Base-by-base conservation (phyloP, 2,329 filamentous ascomycete species). In the Tolypocladium album region DNA sequence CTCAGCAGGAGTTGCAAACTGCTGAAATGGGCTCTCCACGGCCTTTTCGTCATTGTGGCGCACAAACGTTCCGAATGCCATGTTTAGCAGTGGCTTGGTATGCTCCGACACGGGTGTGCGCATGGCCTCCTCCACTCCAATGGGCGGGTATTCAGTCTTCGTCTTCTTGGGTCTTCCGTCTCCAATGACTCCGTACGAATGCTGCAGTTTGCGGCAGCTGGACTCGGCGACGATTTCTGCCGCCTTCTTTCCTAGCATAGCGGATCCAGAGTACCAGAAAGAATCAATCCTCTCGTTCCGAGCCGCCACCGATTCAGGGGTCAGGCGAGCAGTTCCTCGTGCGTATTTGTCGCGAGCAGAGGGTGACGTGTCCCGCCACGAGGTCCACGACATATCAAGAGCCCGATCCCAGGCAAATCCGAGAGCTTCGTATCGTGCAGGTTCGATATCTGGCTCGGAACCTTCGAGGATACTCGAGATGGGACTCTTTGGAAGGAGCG, bases 51-150 rank as follows among this genome's bases (percentile, higher is more conserved):
- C 59, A 11, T 11, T 47, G 3, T 55, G 55, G 39, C 47, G 59
- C 31, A 59, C 43, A 47, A 78, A 61, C 5, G 69, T 69, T 24
- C 67, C 70, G 60, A 76, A 72, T 3, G 71, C 68, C 72, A 79
- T 74, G 56, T 72, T 75, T 12, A 82, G 58, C 13, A 82, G 69
- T 2, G 78, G 76, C 15, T 69, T 66, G 13, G 72, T 70, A 58
- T 79, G 74, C 56, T 79, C 74, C 2, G 69, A 63, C 3, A 69
- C 68, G 5, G 75, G 67, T 62, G 75, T 74, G 8, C 59, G 60
- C 61, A 74, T 75, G 38, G 74, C 75, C 42, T 78, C 71, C 2
- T 71, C 66, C n/a, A 76, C 61, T n/a, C 64, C 65, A 17, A 79
- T 67, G 40, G 64, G 61, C 3, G 60, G 66, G 40, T 72, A 70